Percentiles rank a stretch among this genome's conserved stretches.
phyloP scores from a whole-genome alignment of 2,329 filamentous ascomycete genomes.

The Coniochaeta hoffmannii region DNA sequence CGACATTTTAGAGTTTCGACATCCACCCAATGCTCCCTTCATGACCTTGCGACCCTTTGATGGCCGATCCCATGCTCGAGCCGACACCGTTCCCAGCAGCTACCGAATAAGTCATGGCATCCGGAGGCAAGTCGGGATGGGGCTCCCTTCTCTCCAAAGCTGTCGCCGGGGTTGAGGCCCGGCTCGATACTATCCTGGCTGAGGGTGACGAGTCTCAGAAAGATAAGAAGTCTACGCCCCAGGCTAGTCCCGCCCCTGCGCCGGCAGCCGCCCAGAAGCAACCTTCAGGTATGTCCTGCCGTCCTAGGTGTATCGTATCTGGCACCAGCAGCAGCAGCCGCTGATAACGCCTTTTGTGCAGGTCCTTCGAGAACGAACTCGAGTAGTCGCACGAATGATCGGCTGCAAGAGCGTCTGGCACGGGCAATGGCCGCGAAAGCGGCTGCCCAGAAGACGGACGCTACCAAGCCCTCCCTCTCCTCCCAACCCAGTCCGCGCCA shows the following conservation, averaged over 20 bases:
- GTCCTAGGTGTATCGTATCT: background rate
- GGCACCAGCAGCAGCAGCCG: background rate
- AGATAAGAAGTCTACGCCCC: slow-evolving; percentile 19
- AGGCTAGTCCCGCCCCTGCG: slow-evolving; percentile 18
- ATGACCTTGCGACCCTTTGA: background rate
- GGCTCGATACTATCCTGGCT: slow-evolving; percentile 82
- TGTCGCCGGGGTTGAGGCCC: slow-evolving; percentile 88
- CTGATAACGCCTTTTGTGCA: slow-evolving; percentile 10
- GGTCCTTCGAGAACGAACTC: slow-evolving; percentile 57
- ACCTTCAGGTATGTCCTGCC: slow-evolving; percentile 20
- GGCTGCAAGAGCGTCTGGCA: slow-evolving; percentile 82
- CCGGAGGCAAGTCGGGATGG: slow-evolving; percentile 48
- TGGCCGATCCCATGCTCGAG: background rate
- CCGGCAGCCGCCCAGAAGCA: slow-evolving; percentile 26
- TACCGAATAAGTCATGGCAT: background rate
- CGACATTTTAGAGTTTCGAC: background rate
- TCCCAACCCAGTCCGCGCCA: slow-evolving; percentile 31
- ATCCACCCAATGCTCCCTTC: background rate
- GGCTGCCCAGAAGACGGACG: slow-evolving; percentile 35
- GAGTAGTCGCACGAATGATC: slow-evolving; percentile 61
- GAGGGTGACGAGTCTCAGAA: slow-evolving; percentile 56
- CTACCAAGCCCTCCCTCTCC: slow-evolving; percentile 29
- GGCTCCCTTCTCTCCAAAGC: slow-evolving; percentile 79
- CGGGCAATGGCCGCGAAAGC: slow-evolving; percentile 72
- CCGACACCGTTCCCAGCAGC: background rate